These are phyloP conservation scores for Scenedesmus sp. DNA, from an alignment of 163 green algal species.

Conservation along the genomic window DNA sequence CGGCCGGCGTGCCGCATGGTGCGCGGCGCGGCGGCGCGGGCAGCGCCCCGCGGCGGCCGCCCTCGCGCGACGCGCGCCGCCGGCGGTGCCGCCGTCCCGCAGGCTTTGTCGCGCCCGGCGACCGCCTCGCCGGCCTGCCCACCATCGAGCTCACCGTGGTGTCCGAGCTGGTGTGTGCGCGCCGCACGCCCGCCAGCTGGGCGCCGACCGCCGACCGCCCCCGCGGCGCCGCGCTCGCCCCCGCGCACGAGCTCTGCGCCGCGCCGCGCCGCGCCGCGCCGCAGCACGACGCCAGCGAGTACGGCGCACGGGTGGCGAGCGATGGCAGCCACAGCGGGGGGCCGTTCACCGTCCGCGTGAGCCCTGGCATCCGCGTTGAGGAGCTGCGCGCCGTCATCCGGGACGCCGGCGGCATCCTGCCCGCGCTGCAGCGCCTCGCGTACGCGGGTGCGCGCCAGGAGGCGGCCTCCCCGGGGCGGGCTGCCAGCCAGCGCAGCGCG, in stretches of 20 bases:
- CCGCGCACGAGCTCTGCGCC: too few relatives aligned
- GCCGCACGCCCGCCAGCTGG: too few relatives aligned
- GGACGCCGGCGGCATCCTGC: conserved; percentile 82
- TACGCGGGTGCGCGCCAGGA: conserved; percentile 80
- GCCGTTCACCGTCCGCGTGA: conserved; percentile 81
- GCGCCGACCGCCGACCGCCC: too few relatives aligned
- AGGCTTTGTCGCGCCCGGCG: conserved; percentile 76
- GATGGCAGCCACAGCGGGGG: conserved; percentile 79
- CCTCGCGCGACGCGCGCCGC: too few relatives aligned
- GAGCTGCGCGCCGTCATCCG: conserved; percentile 83
- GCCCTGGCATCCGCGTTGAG: conserved; percentile 79
- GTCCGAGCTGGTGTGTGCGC: conserved; percentile 70
- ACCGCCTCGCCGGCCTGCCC: conserved; percentile 68
- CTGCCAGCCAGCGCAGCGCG: conserved; percentile 26
- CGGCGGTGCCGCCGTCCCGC: too few relatives aligned
- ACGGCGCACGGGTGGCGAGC: conserved; percentile 66
- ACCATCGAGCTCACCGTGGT: conserved; percentile 76
- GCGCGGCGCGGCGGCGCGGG: neutral
- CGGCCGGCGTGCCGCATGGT: conserved; percentile 84
- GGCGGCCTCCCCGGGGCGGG: conserved; percentile 19
- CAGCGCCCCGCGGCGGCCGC: too few relatives aligned
- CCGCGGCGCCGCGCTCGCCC: too few relatives aligned
- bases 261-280: too few relatives aligned
- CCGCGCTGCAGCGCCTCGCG: conserved; percentile 83
- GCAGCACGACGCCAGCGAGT: conserved; percentile 83